A percentile compares a stretch with the other conserved stretches of the same genome.
Conservation (phyloP, 106 monocot species). For the Dendrobium nobile region DNA sequence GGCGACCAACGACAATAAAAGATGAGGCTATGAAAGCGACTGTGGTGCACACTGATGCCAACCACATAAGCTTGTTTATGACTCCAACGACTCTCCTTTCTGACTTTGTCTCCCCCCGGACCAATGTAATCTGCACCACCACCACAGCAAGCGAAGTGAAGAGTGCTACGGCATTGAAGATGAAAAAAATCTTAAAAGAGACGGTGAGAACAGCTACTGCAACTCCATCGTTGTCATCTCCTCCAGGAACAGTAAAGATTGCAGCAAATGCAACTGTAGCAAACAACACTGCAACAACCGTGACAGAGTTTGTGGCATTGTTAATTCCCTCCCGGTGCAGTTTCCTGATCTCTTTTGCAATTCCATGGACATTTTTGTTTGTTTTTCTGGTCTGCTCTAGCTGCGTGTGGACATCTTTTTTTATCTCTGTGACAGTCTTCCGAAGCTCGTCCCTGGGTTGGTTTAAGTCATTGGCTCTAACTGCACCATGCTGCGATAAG, state of each 20-base stretch:
- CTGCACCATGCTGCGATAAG: conserved; percentile 21
- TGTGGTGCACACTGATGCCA: conserved; percentile 33
- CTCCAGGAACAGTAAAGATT: conserved; percentile 35
- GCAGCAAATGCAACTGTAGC: conserved; percentile 35
- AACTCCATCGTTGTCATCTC: conserved; percentile 2
- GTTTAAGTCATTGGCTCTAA: conserved; percentile 27
- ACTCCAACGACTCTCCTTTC: conserved; percentile 31
- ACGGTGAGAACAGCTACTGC: conserved; percentile 9
- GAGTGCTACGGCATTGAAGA: conserved; percentile 27
- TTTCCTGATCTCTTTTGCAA: conserved; percentile 34
- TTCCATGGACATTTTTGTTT: conserved; percentile 31
- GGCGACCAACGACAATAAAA: conserved; percentile 25
- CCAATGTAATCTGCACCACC: conserved; percentile 34
- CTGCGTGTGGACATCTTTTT: conserved; percentile 29
- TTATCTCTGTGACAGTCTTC: conserved; percentile 30
- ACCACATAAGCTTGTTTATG: conserved; percentile 39
- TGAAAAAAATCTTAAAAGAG: conserved; percentile 29
- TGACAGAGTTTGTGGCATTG: conserved; percentile 36
- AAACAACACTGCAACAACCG: conserved; percentile 32
- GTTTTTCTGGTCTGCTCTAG: conserved; percentile 32
- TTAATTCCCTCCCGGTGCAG: conserved; percentile 34
- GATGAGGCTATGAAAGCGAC: conserved; percentile 26
- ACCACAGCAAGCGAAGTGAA: conserved; percentile 33
- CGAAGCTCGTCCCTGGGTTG: conserved; percentile 36
- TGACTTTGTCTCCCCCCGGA: conserved; percentile 27